phyloP scores from a whole-genome alignment of 345 rosid species.

The Carallia brachiata region DNA sequence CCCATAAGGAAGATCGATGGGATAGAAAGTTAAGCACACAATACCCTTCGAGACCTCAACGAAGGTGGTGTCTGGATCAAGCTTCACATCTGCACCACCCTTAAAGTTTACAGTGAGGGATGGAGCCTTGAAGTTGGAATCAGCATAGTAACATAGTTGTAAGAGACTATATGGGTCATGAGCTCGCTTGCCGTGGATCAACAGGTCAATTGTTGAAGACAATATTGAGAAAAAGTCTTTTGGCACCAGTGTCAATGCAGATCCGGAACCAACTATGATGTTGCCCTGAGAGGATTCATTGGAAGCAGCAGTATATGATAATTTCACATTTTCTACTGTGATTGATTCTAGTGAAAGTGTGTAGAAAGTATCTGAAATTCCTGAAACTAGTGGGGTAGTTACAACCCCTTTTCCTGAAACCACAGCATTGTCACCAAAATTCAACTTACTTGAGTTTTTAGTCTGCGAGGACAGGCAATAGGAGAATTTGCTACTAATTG shows the following conservation, averaged over 20 bases:
- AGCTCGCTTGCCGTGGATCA: slow-evolving; percentile 17
- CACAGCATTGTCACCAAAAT: slow-evolving; percentile 45
- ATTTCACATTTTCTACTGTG: slow-evolving; percentile 36
- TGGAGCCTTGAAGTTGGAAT: slow-evolving; percentile 26
- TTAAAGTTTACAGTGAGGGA: slow-evolving; percentile 38
- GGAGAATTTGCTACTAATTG: slow-evolving; percentile 52
- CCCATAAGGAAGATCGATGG: background rate
- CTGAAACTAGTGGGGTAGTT: slow-evolving; percentile 44
- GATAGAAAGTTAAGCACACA: slow-evolving; percentile 38
- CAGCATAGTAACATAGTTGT: slow-evolving; percentile 38
- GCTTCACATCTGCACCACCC: slow-evolving; percentile 36
- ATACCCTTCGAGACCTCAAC: slow-evolving; percentile 19
- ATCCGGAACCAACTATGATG: slow-evolving; percentile 65
- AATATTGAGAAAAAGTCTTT: slow-evolving; percentile 23
- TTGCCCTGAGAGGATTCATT: slow-evolving; percentile 32
- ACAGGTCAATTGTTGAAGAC: slow-evolving; percentile 17
- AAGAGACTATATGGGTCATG: slow-evolving; percentile 29
- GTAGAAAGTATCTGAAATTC: slow-evolving; percentile 44
- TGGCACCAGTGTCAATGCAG: slow-evolving; percentile 46
- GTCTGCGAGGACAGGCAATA: slow-evolving; percentile 45
- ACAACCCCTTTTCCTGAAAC: slow-evolving; percentile 39
- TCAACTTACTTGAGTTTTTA: slow-evolving; percentile 40
- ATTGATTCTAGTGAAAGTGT: slow-evolving; percentile 39
- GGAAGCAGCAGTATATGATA: slow-evolving; percentile 29
- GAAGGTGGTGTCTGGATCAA: slow-evolving; percentile 38